These are phyloP conservation scores for Starmera quercuum DNA, from an alignment of 805 yeast genomes.

Conservation along the genomic window DNA sequence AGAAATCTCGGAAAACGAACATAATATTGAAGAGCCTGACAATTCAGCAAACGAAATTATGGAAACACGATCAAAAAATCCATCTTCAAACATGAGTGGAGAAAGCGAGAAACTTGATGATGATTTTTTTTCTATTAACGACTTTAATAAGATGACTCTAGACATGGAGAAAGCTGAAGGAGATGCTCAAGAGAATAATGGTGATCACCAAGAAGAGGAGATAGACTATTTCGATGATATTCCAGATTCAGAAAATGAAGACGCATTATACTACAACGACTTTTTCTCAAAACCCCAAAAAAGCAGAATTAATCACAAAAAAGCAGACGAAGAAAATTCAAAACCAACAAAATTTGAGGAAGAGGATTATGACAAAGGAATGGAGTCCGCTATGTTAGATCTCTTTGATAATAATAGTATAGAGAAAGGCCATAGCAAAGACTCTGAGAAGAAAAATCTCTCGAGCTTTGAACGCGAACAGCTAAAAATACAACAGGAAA, in stretches of 20 bases:
- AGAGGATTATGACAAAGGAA: conserved; percentile 51
- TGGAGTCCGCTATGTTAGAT: conserved; percentile 53
- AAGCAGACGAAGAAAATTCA: conserved; percentile 5
- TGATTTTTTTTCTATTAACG: conserved; percentile 77
- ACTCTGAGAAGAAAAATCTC: conserved; percentile 28
- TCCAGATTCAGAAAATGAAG: conserved; percentile 42
- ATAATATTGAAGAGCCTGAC: conserved; percentile 18
- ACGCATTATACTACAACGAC: conserved; percentile 54
- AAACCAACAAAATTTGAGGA: conserved; percentile 31
- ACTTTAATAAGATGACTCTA: conserved; percentile 69
- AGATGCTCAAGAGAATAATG: conserved; percentile 20
- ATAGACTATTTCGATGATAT: conserved; percentile 40
- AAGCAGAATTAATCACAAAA: conserved; percentile 2
- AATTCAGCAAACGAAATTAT: conserved; percentile 18
- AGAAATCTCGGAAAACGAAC: conserved; percentile 21
- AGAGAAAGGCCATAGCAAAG: conserved; percentile 15
- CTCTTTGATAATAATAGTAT: conserved; percentile 38
- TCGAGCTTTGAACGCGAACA: conserved; percentile 85
- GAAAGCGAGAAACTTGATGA: conserved; percentile 50
- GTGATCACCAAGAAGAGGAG: conserved; percentile 37
- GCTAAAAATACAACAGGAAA: conserved; percentile 65
- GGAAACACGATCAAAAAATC: conserved; percentile 20
- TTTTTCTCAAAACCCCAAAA: conserved; percentile 41
- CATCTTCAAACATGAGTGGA: conserved; percentile 20
- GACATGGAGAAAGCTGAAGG: conserved; percentile 52